Evolutionary conservation across 768 basidiomycete genomes (phyloP).

Genomic region (Gelatoporia subvermispora): DNA sequence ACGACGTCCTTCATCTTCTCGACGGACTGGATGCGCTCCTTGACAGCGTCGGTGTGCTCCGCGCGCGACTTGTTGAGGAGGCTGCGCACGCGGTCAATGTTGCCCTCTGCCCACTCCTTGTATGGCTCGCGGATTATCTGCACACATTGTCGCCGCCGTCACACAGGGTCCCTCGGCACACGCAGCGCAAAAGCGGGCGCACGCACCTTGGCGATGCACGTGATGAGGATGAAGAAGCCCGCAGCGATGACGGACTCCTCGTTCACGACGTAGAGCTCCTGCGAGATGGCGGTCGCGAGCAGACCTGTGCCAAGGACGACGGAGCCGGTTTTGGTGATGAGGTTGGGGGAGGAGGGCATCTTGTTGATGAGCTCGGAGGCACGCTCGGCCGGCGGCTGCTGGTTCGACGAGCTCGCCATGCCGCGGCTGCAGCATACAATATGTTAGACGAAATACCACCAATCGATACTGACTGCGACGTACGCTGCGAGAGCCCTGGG

Average conservation of each 20-base stretch:
- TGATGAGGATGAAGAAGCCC: slow-evolving; percentile 79
- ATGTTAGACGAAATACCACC: not conserved
- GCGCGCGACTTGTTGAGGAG: slow-evolving; percentile 78
- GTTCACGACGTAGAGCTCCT: slow-evolving; percentile 96
- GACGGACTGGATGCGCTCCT: slow-evolving; percentile 88
- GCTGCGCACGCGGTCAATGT: slow-evolving; percentile 78
- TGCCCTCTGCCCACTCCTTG: slow-evolving; percentile 84
- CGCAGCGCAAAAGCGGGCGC: not conserved
- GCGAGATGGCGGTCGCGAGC: slow-evolving; percentile 88
- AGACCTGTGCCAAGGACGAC: slow-evolving; percentile 88
- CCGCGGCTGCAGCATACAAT: slow-evolving; percentile 44
- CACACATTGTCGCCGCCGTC: not conserved
- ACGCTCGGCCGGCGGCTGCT: slow-evolving; percentile 75
- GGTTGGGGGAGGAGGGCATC: slow-evolving; percentile 75
- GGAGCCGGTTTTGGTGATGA: slow-evolving; percentile 93
- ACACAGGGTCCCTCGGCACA: not conserved
- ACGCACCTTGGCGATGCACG: slow-evolving; percentile 75
- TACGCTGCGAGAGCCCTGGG: slow-evolving; percentile 26
- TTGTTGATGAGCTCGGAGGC: slow-evolving; percentile 89
- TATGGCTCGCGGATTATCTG: slow-evolving; percentile 84
- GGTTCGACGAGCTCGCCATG: slow-evolving; percentile 53
- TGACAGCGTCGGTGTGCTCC: slow-evolving; percentile 90
- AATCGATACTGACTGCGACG: slow-evolving; percentile 7
- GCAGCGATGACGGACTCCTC: slow-evolving; percentile 90
- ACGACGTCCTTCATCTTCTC: slow-evolving; percentile 96